Percentiles rank a stretch among this genome's conserved stretches.
Conservation (phyloP, 768 basidiomycete species). For the Boletellus ananiceps region DNA sequence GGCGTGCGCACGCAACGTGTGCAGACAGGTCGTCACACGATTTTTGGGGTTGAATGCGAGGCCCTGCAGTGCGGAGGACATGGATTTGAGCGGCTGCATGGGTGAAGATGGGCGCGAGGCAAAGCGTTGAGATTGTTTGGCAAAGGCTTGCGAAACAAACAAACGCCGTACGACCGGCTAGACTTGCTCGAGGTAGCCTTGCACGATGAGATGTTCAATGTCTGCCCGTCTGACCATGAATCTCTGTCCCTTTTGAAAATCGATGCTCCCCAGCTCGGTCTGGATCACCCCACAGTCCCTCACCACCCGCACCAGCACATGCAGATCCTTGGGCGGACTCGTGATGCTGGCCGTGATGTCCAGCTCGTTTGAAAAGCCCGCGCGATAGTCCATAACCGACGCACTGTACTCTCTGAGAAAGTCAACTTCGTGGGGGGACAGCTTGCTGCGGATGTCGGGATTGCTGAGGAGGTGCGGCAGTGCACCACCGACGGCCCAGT, state of each 20-base stretch:
- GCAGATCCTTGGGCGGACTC: constrained; percentile 82
- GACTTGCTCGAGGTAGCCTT: constrained; percentile 89
- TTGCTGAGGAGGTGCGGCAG: constrained; percentile 76
- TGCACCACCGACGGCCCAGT: constrained; percentile 86
- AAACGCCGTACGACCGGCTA: constrained; percentile 30
- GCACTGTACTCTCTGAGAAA: constrained; percentile 79
- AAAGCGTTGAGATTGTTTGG: constrained; percentile 22
- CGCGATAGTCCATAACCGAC: constrained; percentile 78
- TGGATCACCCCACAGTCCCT: constrained; percentile 89
- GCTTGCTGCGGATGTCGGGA: constrained; percentile 61
- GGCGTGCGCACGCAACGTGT: background rate
- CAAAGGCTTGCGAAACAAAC: constrained; percentile 20
- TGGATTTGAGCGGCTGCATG: constrained; percentile 10
- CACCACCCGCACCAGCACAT: constrained; percentile 82
- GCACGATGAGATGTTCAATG: constrained; percentile 91
- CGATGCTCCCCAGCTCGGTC: constrained; percentile 86
- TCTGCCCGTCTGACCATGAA: constrained; percentile 86
- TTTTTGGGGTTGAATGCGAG: too few relatives aligned
- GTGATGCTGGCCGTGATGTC: constrained; percentile 84
- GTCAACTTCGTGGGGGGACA: constrained; percentile 80
- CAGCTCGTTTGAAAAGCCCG: constrained; percentile 79
- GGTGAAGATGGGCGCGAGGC: background rate
- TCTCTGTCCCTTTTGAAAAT: constrained; percentile 85
- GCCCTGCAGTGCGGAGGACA: too few relatives aligned
- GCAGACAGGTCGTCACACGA: too few relatives aligned